Evolutionary conservation across 208 protist genomes (phyloP).

Genomic region (Wallacemonas sp.): DNA sequence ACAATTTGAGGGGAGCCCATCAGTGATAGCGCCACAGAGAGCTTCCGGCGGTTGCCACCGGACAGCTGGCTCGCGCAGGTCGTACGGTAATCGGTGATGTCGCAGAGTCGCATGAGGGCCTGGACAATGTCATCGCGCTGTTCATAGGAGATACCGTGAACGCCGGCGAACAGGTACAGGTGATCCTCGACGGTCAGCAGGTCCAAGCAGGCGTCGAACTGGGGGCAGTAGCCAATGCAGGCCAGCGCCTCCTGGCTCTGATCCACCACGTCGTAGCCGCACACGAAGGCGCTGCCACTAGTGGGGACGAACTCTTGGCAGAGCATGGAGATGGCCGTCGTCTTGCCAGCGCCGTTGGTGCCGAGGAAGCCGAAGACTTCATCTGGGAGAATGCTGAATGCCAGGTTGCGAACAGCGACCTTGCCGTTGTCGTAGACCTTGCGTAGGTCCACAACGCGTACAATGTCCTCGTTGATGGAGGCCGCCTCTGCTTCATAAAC

Average conservation of each 20-base stretch:
- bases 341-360: constrained; percentile 77
- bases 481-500: constrained; percentile 17
- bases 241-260: constrained; percentile 35
- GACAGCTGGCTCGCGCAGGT: constrained; percentile 21
- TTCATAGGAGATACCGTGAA: constrained; percentile 49
- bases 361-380: constrained; percentile 74
- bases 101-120: constrained; percentile 26
- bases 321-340: constrained; percentile 60
- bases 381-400: constrained; percentile 45
- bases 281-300: constrained; percentile 33
- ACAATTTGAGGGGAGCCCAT: constrained; percentile 48
- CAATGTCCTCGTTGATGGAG: constrained; percentile 26
- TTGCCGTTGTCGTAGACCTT: constrained; percentile 33
- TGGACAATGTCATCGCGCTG: constrained; percentile 20
- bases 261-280: constrained; percentile 40
- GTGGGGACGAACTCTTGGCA: constrained; percentile 53
- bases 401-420: constrained; percentile 39
- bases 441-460: constrained; percentile 29
- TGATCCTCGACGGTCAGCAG: constrained; percentile 82
- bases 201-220: constrained; percentile 85
- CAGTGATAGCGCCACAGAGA: constrained; percentile 57
- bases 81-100: constrained; percentile 22
- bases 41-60: constrained; percentile 75
- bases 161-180: constrained; percentile 31
- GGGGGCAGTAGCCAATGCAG: constrained; percentile 87